These are phyloP conservation scores for Wickerhamia fluorescens DNA, from an alignment of 805 yeast genomes.

Conservation along the genomic window DNA sequence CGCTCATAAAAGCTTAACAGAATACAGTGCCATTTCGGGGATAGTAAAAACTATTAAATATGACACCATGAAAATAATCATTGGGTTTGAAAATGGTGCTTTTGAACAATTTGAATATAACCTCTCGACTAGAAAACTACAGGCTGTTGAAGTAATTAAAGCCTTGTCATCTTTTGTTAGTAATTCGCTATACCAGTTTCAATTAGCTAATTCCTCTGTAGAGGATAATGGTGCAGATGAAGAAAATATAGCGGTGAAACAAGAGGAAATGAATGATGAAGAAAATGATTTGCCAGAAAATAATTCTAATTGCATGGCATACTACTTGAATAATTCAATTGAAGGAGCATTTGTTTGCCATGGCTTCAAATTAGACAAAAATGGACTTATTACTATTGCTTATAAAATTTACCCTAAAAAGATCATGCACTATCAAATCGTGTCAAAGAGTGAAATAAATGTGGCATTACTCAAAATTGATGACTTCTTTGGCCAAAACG, in stretches of 20 bases:
- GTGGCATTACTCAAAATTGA: conserved; percentile 18
- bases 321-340: too few species aligned
- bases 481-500: conserved; percentile 2
- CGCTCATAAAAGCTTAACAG: too few species aligned
- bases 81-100: conserved; percentile 15
- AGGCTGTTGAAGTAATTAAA: conserved; percentile 1
- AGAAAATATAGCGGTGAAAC: conserved; percentile 2
- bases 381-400: conserved; percentile 16
- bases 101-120: conserved; percentile 10
- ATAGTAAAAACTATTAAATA: background rate
- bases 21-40: conserved; percentile 3
- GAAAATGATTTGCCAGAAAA: conserved; percentile 1
- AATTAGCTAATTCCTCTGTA: conserved; percentile 12
- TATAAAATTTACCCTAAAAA: conserved; percentile 21
- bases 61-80: conserved; percentile 4
- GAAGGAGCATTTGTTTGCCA: conserved; percentile 24
- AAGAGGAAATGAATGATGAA: background rate
- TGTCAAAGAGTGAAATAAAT: conserved; percentile 17
- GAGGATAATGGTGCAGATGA: conserved; percentile 10
- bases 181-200: conserved; percentile 15
- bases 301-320: too few species aligned
- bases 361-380: conserved; percentile 13
- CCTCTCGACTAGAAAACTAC: background rate
- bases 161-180: conserved; percentile 12
- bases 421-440: conserved; percentile 19